Conservation (phyloP, 768 basidiomycete genomes). For the Tulasnella sp. region DNA sequence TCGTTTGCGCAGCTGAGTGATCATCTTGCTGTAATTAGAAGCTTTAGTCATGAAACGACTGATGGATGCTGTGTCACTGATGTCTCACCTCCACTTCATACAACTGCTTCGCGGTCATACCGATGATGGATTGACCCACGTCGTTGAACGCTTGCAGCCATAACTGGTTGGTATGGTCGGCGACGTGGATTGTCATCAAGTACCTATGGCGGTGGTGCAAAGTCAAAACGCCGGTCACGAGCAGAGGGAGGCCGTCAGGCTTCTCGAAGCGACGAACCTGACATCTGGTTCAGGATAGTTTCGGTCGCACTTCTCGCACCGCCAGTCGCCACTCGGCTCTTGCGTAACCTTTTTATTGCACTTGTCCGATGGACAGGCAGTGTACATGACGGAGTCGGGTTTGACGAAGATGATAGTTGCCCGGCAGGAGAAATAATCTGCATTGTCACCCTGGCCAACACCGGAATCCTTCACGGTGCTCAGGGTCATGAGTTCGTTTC, state of each 20-base stretch:
- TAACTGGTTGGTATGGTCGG: constrained; percentile 80
- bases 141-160: constrained; percentile 98
- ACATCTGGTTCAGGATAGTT: constrained; percentile 60
- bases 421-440: constrained; percentile 66
- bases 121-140: constrained; percentile 63
- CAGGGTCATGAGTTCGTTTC: constrained; percentile 60
- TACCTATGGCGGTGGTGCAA: constrained; percentile 36
- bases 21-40: constrained; percentile 41
- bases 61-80: not conserved
- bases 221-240: not conserved
- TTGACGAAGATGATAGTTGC: constrained; percentile 87
- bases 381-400: constrained; percentile 72
- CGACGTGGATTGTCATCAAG: constrained; percentile 72
- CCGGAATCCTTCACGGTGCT: constrained; percentile 68
- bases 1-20: constrained; percentile 43
- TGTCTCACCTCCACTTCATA: constrained; percentile 51
- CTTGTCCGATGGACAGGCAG: constrained; percentile 66
- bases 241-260: not conserved
- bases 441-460: constrained; percentile 62
- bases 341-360: constrained; percentile 89
- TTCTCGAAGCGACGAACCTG: constrained; percentile 42
- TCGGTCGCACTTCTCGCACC: constrained; percentile 86
- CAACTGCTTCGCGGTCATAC: constrained; percentile 67
- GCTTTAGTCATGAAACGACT: not conserved
- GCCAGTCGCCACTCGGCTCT: constrained; percentile 50